phyloP scores from a whole-genome alignment of 2,329 filamentous ascomycete species.

The Phoma herbarum region DNA sequence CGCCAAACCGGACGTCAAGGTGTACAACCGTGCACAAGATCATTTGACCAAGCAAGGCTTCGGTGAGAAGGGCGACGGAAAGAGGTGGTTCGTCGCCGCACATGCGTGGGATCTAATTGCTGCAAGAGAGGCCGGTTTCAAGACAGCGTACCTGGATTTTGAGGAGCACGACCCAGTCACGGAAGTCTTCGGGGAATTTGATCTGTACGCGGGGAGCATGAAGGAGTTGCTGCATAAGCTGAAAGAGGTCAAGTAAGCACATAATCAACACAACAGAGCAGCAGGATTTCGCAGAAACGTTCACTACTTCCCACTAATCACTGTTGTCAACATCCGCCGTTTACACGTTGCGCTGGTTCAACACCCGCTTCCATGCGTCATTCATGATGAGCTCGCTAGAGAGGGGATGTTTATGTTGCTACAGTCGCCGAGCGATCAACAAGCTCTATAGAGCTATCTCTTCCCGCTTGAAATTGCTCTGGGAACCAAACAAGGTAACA shows the following conservation, averaged over 20 bases:
- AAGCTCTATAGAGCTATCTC: background rate
- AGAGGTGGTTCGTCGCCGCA: slow-evolving; percentile 40
- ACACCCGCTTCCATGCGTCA: background rate
- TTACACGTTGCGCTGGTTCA: too few relatives aligned
- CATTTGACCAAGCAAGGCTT: slow-evolving; percentile 22
- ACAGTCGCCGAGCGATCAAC: background rate
- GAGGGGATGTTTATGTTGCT: background rate
- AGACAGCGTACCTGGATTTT: slow-evolving; percentile 37
- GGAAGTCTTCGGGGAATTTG: slow-evolving; percentile 36
- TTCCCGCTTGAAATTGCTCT: background rate
- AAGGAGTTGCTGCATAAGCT: slow-evolving; percentile 31
- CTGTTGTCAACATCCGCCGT: too few relatives aligned
- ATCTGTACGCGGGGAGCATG: slow-evolving; percentile 39
- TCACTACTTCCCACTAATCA: background rate
- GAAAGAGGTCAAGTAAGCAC: slow-evolving; percentile 12
- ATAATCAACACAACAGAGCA: background rate
- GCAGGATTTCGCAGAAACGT: background rate
- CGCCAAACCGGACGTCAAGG: slow-evolving; percentile 34
- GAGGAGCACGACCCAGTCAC: slow-evolving; percentile 38
- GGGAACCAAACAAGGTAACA: background rate
- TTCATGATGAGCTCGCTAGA: background rate
- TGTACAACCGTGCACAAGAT: slow-evolving; percentile 33
- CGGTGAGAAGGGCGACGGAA: slow-evolving; percentile 19
- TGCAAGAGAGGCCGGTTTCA: slow-evolving; percentile 33
- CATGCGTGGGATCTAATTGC: slow-evolving; percentile 39